A percentile compares a stretch with the other conserved stretches of the same genome.
These are phyloP conservation scores for Jamesozyma gamospora DNA, from an alignment of 805 yeast species.

Conservation along the genomic window DNA sequence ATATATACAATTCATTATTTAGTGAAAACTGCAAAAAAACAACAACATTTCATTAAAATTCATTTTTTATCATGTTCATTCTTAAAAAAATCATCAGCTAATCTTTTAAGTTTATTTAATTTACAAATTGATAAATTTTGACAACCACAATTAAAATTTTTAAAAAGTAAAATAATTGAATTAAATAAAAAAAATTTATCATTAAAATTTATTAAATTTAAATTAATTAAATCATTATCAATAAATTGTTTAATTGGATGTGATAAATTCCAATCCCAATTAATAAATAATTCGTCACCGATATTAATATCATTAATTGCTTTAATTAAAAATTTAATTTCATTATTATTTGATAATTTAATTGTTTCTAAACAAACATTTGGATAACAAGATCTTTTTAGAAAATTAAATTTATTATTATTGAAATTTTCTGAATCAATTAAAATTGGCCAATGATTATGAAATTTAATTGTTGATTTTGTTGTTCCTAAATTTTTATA, in stretches of 20 bases:
- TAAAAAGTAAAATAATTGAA: slow-evolving; percentile 51
- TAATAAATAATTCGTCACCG: slow-evolving; percentile 65
- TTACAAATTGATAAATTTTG: slow-evolving; percentile 20
- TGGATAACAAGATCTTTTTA: slow-evolving; percentile 67
- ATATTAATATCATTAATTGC: slow-evolving; percentile 47
- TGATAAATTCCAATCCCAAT: slow-evolving; percentile 80
- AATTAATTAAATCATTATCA: slow-evolving; percentile 34
- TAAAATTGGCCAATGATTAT: slow-evolving; percentile 50
- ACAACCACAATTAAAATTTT: slow-evolving; percentile 50
- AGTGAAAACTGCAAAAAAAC: no score
- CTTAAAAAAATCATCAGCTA: slow-evolving; percentile 1
- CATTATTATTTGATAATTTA: slow-evolving; percentile 18
- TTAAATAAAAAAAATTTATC: slow-evolving; percentile 48
- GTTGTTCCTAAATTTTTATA: slow-evolving; percentile 66
- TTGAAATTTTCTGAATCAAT: slow-evolving; percentile 57
- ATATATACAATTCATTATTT: no score
- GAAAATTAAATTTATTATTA: slow-evolving; percentile 59
- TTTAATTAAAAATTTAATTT: slow-evolving; percentile 45
- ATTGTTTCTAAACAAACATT: slow-evolving; percentile 57
- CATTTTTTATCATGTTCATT: not conserved
- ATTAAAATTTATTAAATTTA: slow-evolving; percentile 45
- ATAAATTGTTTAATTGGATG: slow-evolving; percentile 64
- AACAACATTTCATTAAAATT: no score
- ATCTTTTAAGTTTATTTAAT: not conserved
- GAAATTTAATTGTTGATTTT: slow-evolving; percentile 47